Percentiles rank a stretch among this genome's conserved stretches.
These are phyloP conservation scores for Exsudoporus frostii DNA, from an alignment of 768 basidiomycete species.

Conservation along the genomic window DNA sequence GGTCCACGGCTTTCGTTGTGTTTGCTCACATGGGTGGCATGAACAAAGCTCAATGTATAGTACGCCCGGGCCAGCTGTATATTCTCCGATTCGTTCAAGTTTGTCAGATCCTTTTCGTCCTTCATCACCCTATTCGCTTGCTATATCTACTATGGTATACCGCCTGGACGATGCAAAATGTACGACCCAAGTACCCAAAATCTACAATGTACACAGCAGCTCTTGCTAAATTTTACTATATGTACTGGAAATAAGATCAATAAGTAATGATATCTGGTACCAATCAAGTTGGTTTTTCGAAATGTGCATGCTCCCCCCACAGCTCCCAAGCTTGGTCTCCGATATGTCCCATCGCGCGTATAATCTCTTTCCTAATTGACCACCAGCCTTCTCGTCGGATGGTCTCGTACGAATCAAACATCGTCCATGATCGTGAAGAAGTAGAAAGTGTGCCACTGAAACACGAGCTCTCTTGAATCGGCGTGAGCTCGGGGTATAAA, in stretches of 20 bases:
- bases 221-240: constrained; percentile 12
- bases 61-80: too few species aligned
- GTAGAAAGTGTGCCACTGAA: constrained; percentile 32
- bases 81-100: too few species aligned
- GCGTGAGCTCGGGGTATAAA: constrained; percentile 68
- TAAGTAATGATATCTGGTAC: constrained; percentile 14
- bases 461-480: constrained; percentile 35
- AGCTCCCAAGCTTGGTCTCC: constrained; percentile 42
- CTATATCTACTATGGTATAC: too few species aligned
- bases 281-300: constrained; percentile 31
- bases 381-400: constrained; percentile 41
- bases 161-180: too few species aligned
- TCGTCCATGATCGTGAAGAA: constrained; percentile 39
- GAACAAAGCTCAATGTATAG: constrained; percentile 6
- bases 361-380: constrained; percentile 36
- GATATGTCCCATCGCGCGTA: constrained; percentile 38
- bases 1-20: background rate
- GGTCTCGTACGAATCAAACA: constrained; percentile 36
- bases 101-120: too few species aligned
- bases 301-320: constrained; percentile 34
- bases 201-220: constrained; percentile 14
- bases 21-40: constrained; percentile 32
- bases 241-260: constrained; percentile 16
- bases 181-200: background rate
- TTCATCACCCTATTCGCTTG: too few species aligned